Percentiles rank a stretch among this genome's conserved stretches.
Conservation (phyloP, 2,329 filamentous ascomycete species). For the Diplodia mutila region DNA sequence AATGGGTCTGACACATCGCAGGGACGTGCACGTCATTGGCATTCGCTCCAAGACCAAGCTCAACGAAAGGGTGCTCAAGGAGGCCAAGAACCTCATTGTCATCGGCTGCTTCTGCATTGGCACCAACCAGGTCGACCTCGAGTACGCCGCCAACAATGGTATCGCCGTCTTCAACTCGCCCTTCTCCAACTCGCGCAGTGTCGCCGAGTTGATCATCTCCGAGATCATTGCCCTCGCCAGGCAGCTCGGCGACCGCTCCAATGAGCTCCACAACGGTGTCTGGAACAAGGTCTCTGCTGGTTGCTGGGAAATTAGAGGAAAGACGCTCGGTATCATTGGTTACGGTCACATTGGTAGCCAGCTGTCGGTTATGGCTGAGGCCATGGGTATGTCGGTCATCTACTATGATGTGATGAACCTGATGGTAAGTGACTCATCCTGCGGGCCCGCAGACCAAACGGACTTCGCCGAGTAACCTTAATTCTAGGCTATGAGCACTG, state of each 20-base stretch:
- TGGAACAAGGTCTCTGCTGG: constrained; percentile 98
- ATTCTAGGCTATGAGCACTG: constrained; percentile 72
- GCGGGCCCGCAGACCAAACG: background rate
- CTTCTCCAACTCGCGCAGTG: constrained; percentile 95
- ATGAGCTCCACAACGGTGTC: constrained; percentile 88
- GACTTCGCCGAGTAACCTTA: background rate
- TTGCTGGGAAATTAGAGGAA: constrained; percentile 98
- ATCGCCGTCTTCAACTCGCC: constrained; percentile 98
- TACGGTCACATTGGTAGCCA: constrained; percentile 98
- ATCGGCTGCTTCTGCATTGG: constrained; percentile 99
- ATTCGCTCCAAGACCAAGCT: constrained; percentile 98
- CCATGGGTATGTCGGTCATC: constrained; percentile 97
- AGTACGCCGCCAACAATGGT: constrained; percentile 79
- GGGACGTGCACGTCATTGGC: constrained; percentile 94
- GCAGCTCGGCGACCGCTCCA: constrained; percentile 90
- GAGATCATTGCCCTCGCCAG: constrained; percentile 92
- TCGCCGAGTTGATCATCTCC: constrained; percentile 92
- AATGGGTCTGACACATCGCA: constrained; percentile 42
- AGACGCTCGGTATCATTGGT: constrained; percentile 93
- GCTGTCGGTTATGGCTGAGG: constrained; percentile 90
- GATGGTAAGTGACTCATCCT: constrained; percentile 58
- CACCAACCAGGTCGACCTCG: constrained; percentile 90
- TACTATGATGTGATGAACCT: constrained; percentile 95
- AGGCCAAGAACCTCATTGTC: constrained; percentile 93
- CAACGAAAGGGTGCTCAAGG: constrained; percentile 77